Evolutionary conservation across 202 grass and related monocot species (phyloP), one percentile per base, ranked within the genome.

Genomic region (Musa balbisiana): DNA sequence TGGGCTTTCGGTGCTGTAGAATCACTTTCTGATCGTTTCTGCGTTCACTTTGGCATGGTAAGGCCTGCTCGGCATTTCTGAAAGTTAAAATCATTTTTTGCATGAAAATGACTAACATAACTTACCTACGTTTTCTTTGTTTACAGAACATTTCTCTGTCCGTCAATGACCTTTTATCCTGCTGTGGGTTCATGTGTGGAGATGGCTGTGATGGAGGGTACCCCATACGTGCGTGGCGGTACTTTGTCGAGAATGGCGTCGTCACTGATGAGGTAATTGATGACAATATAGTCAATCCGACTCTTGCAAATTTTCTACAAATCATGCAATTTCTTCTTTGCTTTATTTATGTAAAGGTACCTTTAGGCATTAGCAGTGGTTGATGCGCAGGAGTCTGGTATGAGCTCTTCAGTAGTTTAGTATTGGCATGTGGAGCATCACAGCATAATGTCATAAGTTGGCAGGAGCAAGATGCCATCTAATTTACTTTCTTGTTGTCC

Each of bases 121-220:
- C 53, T 60, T 83, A 26, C 24, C 0, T 5, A 11, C 78, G 3
- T 80, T 53, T 73, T 58, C 78, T 23, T 86, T 66, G 64, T 71
- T 78, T 78, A 81, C 85, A 97, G 93, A 93, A 79, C 65, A 82
- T 97, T 78, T 89, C 84, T n/a, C 82, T 97, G 20, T 97, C 93
- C 22, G 90, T 85, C 14, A 97, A 97, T 81, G 93, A 97, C 85
- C 86, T 93, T 51, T 62, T 97, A 55, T 76, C 93, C 50, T 97
- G 93, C 82, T 97, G 93, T n/a, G 90, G 90, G 66, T 97, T 93
- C 75, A 86, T 97, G 90, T 97, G 93, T 19, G 93, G 93, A 20
- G 93, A 91, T 64, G 93, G 93, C 52, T 97, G 93, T 87, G 90
- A 97, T 85, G 93, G 93, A 77, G 93, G 93, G 53, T 97, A 97